Percentiles rank a stretch among this genome's conserved stretches.
Conservation (phyloP, 75 land plant species). For the Selaginella tamariscina region DNA sequence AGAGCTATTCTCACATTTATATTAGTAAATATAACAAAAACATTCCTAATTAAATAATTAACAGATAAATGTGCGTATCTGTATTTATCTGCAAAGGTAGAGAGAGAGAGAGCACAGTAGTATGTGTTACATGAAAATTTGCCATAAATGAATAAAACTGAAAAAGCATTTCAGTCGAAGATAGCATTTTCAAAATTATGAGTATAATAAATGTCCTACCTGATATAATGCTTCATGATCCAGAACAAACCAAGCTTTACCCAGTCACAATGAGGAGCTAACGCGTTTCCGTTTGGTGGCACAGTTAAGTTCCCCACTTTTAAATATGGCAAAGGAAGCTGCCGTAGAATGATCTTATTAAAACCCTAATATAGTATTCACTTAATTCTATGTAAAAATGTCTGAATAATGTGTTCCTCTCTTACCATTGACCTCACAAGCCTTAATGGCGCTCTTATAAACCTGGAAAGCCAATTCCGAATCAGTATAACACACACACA, state of each 20-base stretch:
- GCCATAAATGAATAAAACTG: too few species aligned
- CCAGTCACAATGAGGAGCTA: constrained; percentile 93
- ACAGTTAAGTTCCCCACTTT: constrained; percentile 80
- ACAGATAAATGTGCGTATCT: neutral
- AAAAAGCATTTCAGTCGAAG: too few species aligned
- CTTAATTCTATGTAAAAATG: constrained; percentile 5
- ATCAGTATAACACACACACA: neutral
- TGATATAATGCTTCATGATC: constrained; percentile 91
- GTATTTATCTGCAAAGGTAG: too few species aligned
- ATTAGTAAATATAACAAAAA: too few species aligned
- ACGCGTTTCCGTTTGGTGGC: constrained; percentile 59
- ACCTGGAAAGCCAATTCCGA: constrained; percentile 59
- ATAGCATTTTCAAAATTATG: too few species aligned
- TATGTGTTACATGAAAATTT: too few species aligned
- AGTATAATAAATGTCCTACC: constrained; percentile 40
- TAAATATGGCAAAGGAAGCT: constrained; percentile 86
- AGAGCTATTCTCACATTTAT: too few species aligned
- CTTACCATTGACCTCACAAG: constrained; percentile 90
- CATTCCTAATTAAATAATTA: neutral
- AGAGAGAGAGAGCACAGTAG: too few species aligned
- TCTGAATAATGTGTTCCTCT: neutral
- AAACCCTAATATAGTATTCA: constrained; percentile 7
- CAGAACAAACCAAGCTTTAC: constrained; percentile 62
- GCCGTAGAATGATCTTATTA: constrained; percentile 16
- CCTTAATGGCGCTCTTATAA: constrained; percentile 78